Evolutionary conservation across 495 filamentous ascomycete species (phyloP).

Genomic region (Tuber magnatum): DNA sequence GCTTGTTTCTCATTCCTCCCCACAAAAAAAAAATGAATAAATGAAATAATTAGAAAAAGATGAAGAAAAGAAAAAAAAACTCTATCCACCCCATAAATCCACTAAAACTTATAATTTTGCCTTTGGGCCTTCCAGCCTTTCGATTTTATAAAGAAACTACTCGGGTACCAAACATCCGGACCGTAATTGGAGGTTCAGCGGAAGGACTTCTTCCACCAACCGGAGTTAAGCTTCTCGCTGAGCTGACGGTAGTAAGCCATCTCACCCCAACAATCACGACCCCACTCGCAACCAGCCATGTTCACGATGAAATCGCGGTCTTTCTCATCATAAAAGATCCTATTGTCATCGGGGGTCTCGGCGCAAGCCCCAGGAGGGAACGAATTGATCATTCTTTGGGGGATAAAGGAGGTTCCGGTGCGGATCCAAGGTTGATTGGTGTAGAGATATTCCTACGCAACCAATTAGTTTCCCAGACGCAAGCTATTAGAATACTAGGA

Average conservation of each 20-base stretch:
- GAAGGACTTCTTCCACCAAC: conserved; percentile 59
- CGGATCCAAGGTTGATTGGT: conserved; percentile 87
- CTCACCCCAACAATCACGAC: conserved; percentile 94
- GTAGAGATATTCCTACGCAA: conserved; percentile 68
- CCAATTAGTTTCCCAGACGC: conserved; percentile 18
- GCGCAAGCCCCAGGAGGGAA: conserved; percentile 87
- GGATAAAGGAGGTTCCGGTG: conserved; percentile 77
- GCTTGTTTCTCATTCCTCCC: conserved; percentile 20
- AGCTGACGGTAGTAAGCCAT: conserved; percentile 88
- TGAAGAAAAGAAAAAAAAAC: conserved; percentile 15
- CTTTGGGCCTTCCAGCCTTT: neutral
- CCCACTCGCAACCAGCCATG: conserved; percentile 96
- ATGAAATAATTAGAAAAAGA: conserved; percentile 1
- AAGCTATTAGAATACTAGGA: neutral
- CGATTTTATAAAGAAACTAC: conserved; percentile 26
- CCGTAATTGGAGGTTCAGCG: conserved; percentile 6
- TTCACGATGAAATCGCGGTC: conserved; percentile 95
- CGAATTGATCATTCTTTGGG: conserved; percentile 86
- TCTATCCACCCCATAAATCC: conserved; percentile 20
- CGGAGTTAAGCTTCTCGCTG: conserved; percentile 76
- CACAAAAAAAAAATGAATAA: no score
- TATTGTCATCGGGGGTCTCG: conserved; percentile 58
- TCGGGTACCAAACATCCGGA: conserved; percentile 4
- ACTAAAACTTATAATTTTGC: conserved; percentile 6
- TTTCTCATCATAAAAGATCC: conserved; percentile 76